Conservation (phyloP, 192 early-diverging fungal species). For the Chytriomyces hyalinus region DNA sequence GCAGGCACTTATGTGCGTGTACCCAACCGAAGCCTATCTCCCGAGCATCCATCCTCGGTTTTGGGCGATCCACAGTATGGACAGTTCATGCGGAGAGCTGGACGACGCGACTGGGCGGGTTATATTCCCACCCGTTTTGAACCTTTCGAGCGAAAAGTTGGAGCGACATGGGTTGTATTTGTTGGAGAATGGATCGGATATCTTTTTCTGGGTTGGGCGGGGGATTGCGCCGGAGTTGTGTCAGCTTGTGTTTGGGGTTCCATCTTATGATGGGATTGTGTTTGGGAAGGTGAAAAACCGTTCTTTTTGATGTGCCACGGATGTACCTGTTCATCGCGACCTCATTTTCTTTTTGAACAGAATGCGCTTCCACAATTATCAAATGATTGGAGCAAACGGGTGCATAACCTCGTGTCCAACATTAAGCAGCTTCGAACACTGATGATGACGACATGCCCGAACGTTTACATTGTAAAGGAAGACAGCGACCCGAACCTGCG, state of each 20-base stretch:
- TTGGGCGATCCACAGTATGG: constrained; percentile 85
- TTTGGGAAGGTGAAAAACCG: constrained; percentile 64
- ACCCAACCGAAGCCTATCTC: constrained; percentile 77
- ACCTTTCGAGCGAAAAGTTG: constrained; percentile 83
- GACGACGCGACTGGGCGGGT: constrained; percentile 60
- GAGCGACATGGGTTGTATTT: constrained; percentile 86
- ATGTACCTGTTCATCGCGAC: no score
- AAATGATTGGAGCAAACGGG: constrained; percentile 72
- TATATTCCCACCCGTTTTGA: constrained; percentile 77
- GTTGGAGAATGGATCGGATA: constrained; percentile 80
- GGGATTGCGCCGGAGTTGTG: constrained; percentile 75
- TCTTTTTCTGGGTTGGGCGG: constrained; percentile 89
- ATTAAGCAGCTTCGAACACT: constrained; percentile 69
- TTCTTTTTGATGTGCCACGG: no score
- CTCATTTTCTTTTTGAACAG: constrained; percentile 39
- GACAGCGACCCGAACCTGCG: constrained; percentile 85
- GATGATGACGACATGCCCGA: constrained; percentile 69
- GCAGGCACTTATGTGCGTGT: constrained; percentile 80
- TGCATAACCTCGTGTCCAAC: constrained; percentile 77
- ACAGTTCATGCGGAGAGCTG: constrained; percentile 41
- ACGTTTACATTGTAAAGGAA: constrained; percentile 86
- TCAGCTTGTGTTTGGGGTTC: constrained; percentile 75
- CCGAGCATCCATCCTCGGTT: constrained; percentile 78
- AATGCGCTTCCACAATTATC: constrained; percentile 62
- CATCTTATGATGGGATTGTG: constrained; percentile 76